Conservation (phyloP, 2,329 filamentous ascomycete species). For the Neophaeococcomyces aloes region DNA sequence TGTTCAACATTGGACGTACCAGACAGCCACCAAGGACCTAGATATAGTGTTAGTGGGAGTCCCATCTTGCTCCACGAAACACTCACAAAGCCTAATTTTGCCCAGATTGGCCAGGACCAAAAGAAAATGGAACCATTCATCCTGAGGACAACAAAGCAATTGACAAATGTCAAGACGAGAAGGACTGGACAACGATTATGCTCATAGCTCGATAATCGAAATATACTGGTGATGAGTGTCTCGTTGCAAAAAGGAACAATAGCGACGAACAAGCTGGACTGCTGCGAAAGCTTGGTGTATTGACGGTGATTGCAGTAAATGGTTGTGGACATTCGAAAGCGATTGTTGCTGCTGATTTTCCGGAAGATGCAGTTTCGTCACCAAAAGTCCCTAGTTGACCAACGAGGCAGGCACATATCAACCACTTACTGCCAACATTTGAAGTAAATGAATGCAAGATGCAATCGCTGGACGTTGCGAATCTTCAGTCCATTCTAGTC, state of each 20-base stretch:
- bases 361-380: background rate
- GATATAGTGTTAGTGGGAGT: conserved; percentile 3
- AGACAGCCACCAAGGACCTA: conserved; percentile 16
- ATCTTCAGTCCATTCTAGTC: no score
- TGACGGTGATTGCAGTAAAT: background rate
- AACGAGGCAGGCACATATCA: no score
- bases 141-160: background rate
- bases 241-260: background rate
- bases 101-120: conserved; percentile 19
- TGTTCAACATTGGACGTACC: conserved; percentile 5
- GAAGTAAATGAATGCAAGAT: no score
- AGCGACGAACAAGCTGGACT: background rate
- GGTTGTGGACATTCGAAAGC: background rate
- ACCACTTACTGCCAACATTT: no score
- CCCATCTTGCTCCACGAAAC: background rate
- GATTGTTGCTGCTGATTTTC: no score
- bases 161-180: background rate
- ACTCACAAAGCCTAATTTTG: conserved; percentile 19
- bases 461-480: no score
- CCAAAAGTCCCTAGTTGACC: no score
- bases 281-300: background rate
- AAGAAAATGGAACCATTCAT: conserved; percentile 12
- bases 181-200: conserved; percentile 3
- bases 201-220: conserved; percentile 3
- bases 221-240: background rate